Percentiles rank a stretch among this genome's conserved stretches.
phyloP scores from a whole-genome alignment of 1,139 yeast species.

The Lodderomyces pseudojiufengensis region DNA sequence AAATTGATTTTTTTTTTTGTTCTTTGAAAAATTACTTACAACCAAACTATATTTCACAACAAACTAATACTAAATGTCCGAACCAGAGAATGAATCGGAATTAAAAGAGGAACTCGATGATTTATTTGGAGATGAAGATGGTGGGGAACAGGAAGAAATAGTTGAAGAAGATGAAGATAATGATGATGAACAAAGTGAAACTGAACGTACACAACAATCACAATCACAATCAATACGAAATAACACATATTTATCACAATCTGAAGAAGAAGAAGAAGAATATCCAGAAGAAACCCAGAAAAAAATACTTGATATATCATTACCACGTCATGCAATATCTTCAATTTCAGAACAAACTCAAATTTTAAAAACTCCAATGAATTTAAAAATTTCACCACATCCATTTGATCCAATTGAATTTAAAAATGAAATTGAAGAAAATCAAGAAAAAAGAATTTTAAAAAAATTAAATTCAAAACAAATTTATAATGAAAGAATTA shows the following conservation, averaged over 20 bases:
- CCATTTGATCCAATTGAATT: constrained; percentile 82
- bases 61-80: constrained; percentile 8
- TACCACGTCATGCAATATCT: constrained; percentile 70
- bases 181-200: constrained; percentile 5
- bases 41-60: neutral
- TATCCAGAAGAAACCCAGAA: constrained; percentile 28
- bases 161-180: constrained; percentile 13
- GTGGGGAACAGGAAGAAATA: constrained; percentile 21
- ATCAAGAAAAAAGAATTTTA: constrained; percentile 41
- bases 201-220: constrained; percentile 13
- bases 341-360: constrained; percentile 45
- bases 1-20: neutral
- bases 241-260: constrained; percentile 1
- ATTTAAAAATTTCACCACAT: constrained; percentile 74
- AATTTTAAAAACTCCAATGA: constrained; percentile 74
- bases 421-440: constrained; percentile 49
- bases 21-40: neutral
- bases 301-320: constrained; percentile 57
- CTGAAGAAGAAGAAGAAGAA: constrained; percentile 14
- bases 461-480: constrained; percentile 30
- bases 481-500: constrained; percentile 41
- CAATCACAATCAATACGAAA: constrained; percentile 16
- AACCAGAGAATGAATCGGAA: constrained; percentile 9
- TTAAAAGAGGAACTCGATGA: constrained; percentile 36
- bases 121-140: constrained; percentile 47